phyloP scores from a whole-genome alignment of 2,329 filamentous ascomycete species.

The Fusarium irregulare region DNA sequence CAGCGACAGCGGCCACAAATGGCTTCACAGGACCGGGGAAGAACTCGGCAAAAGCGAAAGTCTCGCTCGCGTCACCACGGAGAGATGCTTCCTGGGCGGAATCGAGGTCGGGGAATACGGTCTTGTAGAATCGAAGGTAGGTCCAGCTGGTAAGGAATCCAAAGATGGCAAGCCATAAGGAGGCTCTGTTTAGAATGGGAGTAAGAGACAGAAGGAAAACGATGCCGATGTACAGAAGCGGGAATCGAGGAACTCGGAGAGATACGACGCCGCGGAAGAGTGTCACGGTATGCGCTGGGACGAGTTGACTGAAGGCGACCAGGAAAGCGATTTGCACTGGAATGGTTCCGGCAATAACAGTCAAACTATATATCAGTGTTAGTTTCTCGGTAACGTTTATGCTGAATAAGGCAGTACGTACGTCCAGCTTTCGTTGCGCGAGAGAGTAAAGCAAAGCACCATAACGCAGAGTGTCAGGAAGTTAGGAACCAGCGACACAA shows the following conservation, averaged over 20 bases:
- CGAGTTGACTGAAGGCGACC: conserved; percentile 96
- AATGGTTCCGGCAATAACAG: conserved; percentile 87
- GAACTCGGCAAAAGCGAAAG: conserved; percentile 95
- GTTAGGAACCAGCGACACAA: conserved; percentile 85
- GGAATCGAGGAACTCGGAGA: conserved; percentile 81
- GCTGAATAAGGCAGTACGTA: conserved; percentile 57
- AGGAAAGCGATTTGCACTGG: conserved; percentile 93
- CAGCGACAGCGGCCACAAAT: conserved; percentile 77
- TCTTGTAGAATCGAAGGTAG: conserved; percentile 95
- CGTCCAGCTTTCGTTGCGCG: conserved; percentile 75
- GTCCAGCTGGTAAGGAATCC: conserved; percentile 92
- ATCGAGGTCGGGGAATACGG: conserved; percentile 75
- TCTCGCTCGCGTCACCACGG: conserved; percentile 93
- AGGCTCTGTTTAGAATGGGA: conserved; percentile 73
- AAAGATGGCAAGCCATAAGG: conserved; percentile 81
- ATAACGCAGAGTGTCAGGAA: conserved; percentile 78
- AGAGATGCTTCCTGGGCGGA: conserved; percentile 70
- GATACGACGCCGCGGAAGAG: conserved; percentile 90
- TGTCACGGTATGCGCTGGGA: conserved; percentile 96
- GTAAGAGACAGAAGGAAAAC: conserved; percentile 73
- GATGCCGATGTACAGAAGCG: conserved; percentile 78
- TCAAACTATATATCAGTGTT: conserved; percentile 64
- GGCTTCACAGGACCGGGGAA: conserved; percentile 89
- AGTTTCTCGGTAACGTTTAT: not conserved
- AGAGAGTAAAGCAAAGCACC: conserved; percentile 77